Percentiles rank a stretch among this genome's conserved stretches.
Conservation (phyloP, 2,329 filamentous ascomycete species). For the Plectosphaerella sp. region DNA sequence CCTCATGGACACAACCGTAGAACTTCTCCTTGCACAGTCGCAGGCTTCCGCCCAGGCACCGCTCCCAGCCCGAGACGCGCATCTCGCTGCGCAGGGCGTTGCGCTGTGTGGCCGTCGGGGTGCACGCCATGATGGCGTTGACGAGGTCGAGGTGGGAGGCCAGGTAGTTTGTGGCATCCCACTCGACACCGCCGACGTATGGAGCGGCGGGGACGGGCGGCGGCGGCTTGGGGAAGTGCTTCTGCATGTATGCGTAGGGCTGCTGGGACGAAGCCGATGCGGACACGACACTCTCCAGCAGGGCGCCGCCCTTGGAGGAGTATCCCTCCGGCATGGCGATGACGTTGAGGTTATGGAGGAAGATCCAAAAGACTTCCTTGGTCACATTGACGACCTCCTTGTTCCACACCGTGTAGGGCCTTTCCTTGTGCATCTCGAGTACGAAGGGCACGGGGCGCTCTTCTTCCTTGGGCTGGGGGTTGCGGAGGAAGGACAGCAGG, state of each 20-base stretch:
- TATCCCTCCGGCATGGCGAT: slow-evolving; percentile 58
- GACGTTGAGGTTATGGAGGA: slow-evolving; percentile 89
- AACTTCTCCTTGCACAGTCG: slow-evolving; percentile 97
- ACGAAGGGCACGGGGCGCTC: slow-evolving; percentile 80
- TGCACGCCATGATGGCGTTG: slow-evolving; percentile 82
- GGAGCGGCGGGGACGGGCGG: slow-evolving; percentile 91
- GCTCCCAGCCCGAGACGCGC: slow-evolving; percentile 83
- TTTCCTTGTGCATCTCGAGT: slow-evolving; percentile 77
- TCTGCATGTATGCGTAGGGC: slow-evolving; percentile 57
- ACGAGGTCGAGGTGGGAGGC: slow-evolving; percentile 88
- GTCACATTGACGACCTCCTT: slow-evolving; percentile 90
- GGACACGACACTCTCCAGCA: slow-evolving; percentile 9
- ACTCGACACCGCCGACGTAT: slow-evolving; percentile 95
- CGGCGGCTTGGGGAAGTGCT: slow-evolving; percentile 78
- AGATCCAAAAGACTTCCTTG: slow-evolving; percentile 99
- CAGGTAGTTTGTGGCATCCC: slow-evolving; percentile 97
- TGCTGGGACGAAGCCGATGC: slow-evolving; percentile 28
- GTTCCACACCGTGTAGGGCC: slow-evolving; percentile 91
- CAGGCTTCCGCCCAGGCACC: slow-evolving; percentile 77
- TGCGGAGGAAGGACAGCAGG: slow-evolving; percentile 76
- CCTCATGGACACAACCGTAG: slow-evolving; percentile 87
- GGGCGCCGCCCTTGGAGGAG: slow-evolving; percentile 19
- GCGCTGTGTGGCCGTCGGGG: slow-evolving; percentile 64
- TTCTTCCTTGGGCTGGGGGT: slow-evolving; percentile 71
- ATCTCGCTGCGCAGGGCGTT: slow-evolving; percentile 76